Evolutionary conservation across 768 basidiomycete species (phyloP), one percentile per base, ranked within the genome.

Genomic region (Strobilomyces dryophilus): DNA sequence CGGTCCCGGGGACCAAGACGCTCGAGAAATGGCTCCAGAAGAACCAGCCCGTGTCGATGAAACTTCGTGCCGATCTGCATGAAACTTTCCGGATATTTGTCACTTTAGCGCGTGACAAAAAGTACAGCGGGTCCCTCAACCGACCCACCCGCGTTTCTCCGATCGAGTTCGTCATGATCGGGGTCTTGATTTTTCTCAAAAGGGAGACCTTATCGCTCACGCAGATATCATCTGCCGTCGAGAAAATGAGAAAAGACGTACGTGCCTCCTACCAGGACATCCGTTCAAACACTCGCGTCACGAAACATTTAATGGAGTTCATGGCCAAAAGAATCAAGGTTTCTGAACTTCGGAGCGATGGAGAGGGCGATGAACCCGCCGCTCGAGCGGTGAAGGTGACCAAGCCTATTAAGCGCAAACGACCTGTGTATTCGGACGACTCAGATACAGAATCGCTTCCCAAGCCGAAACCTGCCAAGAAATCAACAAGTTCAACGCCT

Each of bases 111-210:
- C 66, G 69, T 15, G 63, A 69, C 55, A 63, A 67, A 45, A 62
- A 63, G 46, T 64, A 70, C 31, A 66, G 63, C 31, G 57, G 51
- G 29, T 67, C 73, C 6, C 66, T 76, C 32, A 65, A 67, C 45
- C 62, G 59, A 18, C 71, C 71, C 15, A 61, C 69, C 9, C 71
- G 72, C 24, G 67, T 78, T 5, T 69, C 75, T 9, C 73, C 77
- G 1, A 69, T 74, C 37, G 76, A 77, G 52, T 76, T 79, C 57
- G 72, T 80, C 51, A 74, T 76, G 71, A 66, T 73, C 0, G 71
- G 66, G 18, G 68, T 74, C 51, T 61, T 80, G 55, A 72, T 82
- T 18, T 65, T 68, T 49, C 49, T 72, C 37, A 67, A 73, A 55
- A 64, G 69, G 35, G 37, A 61, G 37, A 59, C 47, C 4, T 47